Evolutionary conservation across 2,329 filamentous ascomycete species (phyloP).

Genomic region (Apiospora koreana): DNA sequence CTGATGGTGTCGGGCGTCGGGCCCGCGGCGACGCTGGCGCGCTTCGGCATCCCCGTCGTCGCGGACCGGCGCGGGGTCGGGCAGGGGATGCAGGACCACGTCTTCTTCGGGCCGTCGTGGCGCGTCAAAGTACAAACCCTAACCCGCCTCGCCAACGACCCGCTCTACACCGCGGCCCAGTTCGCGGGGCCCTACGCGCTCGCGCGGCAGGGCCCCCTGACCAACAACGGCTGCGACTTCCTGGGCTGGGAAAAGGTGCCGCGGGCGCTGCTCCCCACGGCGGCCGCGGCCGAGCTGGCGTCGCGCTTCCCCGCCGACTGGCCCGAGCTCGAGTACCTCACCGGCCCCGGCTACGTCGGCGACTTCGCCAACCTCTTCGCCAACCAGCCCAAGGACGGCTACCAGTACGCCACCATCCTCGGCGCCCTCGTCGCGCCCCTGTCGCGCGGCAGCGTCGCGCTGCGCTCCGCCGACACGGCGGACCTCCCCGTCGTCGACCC

Average conservation of each 20-base stretch:
- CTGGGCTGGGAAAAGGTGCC: conserved; percentile 32
- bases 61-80: conserved; percentile 59
- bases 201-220: conserved; percentile 9
- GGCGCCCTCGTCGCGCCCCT: conserved; percentile 31
- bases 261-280: conserved; percentile 14
- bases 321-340: conserved; percentile 23
- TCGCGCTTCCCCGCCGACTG: conserved; percentile 30
- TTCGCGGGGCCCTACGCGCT: not conserved
- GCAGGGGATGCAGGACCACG: conserved; percentile 57
- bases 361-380: conserved; percentile 12
- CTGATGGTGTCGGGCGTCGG: conserved; percentile 39
- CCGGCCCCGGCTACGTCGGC: conserved; percentile 18
- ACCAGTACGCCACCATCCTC: conserved; percentile 31
- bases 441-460: conserved; percentile 21
- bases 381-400: conserved; percentile 17
- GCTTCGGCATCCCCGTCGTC: conserved; percentile 48
- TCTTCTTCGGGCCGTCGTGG: conserved; percentile 22
- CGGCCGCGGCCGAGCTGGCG: not conserved
- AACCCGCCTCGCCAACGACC: conserved; percentile 15
- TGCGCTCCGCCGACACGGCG: conserved; percentile 14
- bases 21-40: conserved; percentile 25
- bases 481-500: conserved; percentile 39
- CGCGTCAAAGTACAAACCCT: conserved; percentile 13
- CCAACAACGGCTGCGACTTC: conserved; percentile 17
- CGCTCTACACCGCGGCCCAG: conserved; percentile 13